phyloP scores from a whole-genome alignment of 495 filamentous ascomycete genomes.

The Bombardia bombarda region DNA sequence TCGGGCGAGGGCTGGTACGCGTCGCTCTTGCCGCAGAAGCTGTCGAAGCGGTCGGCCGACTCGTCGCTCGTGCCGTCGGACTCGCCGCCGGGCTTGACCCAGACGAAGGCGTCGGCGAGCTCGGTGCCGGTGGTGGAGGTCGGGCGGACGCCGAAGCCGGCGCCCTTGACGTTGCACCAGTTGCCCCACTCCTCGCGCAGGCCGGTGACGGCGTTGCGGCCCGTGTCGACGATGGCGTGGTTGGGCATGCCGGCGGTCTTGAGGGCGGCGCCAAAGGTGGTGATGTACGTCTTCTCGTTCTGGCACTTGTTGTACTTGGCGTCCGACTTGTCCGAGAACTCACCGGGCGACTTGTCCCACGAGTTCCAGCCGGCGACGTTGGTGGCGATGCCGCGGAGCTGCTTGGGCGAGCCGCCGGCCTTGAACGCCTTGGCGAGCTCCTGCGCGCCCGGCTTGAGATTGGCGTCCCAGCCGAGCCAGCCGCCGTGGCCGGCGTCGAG shows the following conservation, averaged over 20 bases:
- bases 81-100: constrained; percentile 80
- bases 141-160: constrained; percentile 66
- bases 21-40: constrained; percentile 57
- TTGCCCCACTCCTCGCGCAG: constrained; percentile 65
- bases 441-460: constrained; percentile 63
- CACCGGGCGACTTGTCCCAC: constrained; percentile 37
- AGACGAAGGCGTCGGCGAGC: constrained; percentile 70
- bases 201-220: constrained; percentile 61
- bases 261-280: constrained; percentile 56
- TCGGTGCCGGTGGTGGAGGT: constrained; percentile 53
- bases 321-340: constrained; percentile 53
- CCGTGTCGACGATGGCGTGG: constrained; percentile 66
- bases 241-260: constrained; percentile 54
- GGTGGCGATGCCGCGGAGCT: constrained; percentile 65
- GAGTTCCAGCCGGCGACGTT: constrained; percentile 77
- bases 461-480: constrained; percentile 78
- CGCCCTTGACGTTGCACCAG: constrained; percentile 76
- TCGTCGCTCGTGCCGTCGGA: constrained; percentile 66
- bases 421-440: constrained; percentile 62
- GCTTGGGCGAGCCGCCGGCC: constrained; percentile 52
- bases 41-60: constrained; percentile 58
- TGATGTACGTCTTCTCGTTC: constrained; percentile 70
- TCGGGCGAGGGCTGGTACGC: constrained; percentile 63
- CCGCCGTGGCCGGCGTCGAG: constrained; percentile 74
- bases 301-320: constrained; percentile 48